Conservation (phyloP, 2,329 filamentous ascomycete species). For the Cercospora brassicicola region DNA sequence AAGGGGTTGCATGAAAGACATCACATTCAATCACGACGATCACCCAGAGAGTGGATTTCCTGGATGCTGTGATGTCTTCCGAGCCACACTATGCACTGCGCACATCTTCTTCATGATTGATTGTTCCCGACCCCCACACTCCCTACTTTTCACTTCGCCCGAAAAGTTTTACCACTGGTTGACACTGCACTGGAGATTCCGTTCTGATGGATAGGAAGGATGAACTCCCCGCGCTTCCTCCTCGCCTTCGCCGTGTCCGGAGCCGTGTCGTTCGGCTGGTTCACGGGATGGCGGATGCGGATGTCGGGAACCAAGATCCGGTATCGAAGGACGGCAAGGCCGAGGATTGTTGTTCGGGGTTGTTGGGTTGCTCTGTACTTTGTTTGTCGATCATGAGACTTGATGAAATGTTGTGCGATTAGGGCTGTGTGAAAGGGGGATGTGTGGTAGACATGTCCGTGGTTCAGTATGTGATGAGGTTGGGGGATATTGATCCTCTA, state of each 20-base stretch:
- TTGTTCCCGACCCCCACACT: no score
- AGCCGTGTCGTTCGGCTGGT: background rate
- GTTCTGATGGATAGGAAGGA: background rate
- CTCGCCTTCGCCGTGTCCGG: background rate
- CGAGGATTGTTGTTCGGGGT: background rate
- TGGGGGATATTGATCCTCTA: background rate
- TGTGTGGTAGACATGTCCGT: background rate
- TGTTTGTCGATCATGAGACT: no score
- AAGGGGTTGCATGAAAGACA: no score
- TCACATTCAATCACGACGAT: no score
- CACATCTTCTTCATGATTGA: no score
- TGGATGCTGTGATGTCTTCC: no score
- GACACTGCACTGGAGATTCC: no score
- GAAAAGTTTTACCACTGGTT: background rate
- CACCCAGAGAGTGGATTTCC: no score
- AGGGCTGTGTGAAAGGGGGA: background rate
- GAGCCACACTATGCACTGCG: no score
- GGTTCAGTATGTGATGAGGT: background rate
- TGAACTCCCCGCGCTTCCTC: background rate
- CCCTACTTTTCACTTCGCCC: background rate
- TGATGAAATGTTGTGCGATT: background rate
- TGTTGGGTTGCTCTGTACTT: background rate
- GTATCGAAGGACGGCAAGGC: background rate
- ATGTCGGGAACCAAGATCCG: background rate
- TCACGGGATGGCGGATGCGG: background rate